These are phyloP conservation scores for Rhazya stricta DNA, from an alignment of 257 asterid genomes.

Conservation along the genomic window DNA sequence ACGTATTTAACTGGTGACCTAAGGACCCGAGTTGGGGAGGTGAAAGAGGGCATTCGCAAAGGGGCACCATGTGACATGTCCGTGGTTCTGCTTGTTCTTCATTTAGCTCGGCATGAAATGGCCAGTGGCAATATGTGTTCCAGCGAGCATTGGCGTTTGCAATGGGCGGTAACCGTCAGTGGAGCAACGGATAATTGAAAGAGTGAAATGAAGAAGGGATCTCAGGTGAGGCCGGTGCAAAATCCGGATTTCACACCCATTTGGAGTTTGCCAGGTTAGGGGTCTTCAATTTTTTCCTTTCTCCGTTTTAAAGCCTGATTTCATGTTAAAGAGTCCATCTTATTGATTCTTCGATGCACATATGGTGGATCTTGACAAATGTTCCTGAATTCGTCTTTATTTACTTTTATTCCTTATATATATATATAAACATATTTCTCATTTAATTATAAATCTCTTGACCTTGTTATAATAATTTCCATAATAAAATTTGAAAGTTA, in stretches of 20 bases:
- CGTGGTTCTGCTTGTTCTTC: conserved; percentile 20
- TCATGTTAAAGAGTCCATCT: no score
- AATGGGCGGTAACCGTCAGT: neutral
- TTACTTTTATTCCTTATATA: no score
- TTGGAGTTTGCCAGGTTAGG: neutral
- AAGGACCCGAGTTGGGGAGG: conserved; percentile 14
- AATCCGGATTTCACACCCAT: neutral
- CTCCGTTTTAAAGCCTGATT: no score
- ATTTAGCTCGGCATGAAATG: conserved; percentile 29
- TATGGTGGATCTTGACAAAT: no score
- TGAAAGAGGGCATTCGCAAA: conserved; percentile 47
- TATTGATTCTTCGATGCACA: no score
- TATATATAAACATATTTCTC: no score
- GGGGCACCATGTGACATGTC: conserved; percentile 45
- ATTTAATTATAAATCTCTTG: no score
- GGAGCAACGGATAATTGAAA: neutral
- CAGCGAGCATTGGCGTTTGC: conserved; percentile 25
- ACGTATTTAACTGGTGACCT: conserved; percentile 9
- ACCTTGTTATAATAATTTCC: no score
- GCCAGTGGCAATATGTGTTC: conserved; percentile 27
- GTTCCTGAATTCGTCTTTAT: no score
- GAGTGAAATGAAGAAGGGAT: neutral
- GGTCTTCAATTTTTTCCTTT: no score
- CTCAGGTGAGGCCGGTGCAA: neutral
- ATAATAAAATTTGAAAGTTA: no score